Evolutionary conservation across 768 basidiomycete species (phyloP).

Genomic region (Collybia sp.): DNA sequence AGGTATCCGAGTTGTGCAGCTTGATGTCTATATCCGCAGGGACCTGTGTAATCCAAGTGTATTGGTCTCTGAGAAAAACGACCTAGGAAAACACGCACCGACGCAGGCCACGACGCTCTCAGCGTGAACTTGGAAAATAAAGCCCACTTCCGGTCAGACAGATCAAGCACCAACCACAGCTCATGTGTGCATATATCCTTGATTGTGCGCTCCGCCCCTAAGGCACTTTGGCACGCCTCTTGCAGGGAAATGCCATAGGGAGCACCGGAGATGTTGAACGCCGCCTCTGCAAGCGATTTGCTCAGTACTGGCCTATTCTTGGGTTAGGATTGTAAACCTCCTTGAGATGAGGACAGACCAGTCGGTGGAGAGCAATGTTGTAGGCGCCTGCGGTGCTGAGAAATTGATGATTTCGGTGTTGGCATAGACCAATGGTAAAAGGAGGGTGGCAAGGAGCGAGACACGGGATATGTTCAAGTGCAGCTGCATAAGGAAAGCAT

Average conservation of each 20-base stretch:
- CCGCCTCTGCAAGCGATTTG: constrained; percentile 23
- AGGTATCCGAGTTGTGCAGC: constrained; percentile 27
- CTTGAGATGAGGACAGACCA: constrained; percentile 19
- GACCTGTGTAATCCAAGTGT: constrained; percentile 19
- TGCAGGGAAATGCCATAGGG: constrained; percentile 30
- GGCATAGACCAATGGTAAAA: constrained; percentile 15
- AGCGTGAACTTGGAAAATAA: constrained; percentile 42
- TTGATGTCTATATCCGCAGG: constrained; percentile 40
- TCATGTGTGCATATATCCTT: constrained; percentile 31
- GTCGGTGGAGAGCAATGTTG: constrained; percentile 13
- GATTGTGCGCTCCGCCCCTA: constrained; percentile 7
- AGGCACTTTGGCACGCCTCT: constrained; percentile 27
- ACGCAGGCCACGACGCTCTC: constrained; percentile 52
- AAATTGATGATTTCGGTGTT: constrained; percentile 72
- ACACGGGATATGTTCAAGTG: too few relatives aligned
- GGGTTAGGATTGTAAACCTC: not conserved
- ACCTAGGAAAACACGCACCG: constrained; percentile 28
- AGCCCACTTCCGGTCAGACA: constrained; percentile 35
- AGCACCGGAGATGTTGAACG: constrained; percentile 37
- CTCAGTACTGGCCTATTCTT: constrained; percentile 34
- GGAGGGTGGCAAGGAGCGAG: too few relatives aligned
- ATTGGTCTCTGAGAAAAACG: not conserved
- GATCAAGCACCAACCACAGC: constrained; percentile 43
- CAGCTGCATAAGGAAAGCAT: too few relatives aligned
- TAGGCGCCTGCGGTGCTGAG: constrained; percentile 16